Base-by-base conservation (phyloP, 2,329 filamentous ascomycete species). In the Cordyceps militaris region DNA sequence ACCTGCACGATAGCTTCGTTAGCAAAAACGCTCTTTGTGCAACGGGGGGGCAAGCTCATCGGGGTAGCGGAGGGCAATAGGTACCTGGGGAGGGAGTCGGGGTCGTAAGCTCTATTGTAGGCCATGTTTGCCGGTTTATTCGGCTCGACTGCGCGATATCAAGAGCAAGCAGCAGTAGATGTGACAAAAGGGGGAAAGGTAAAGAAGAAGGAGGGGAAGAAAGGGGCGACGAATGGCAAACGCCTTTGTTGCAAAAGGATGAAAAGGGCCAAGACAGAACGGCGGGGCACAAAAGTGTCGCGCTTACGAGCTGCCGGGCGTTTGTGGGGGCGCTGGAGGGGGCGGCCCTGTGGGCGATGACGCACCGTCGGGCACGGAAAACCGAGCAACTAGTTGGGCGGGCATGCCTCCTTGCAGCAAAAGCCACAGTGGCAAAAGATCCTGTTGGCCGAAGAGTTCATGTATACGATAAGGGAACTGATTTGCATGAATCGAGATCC, bases 91-190 rank as follows among this genome's bases (percentile, higher is more conserved):
- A 99, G 84, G 70, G 91, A 89, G 78, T 99, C 93, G 34, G 92
- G 92, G 73, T 99, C 96, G 77, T 91, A 94, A 57, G 87, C 84
- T 72, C 85, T 86, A 75, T 96, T 96, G 80, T 97, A 97, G 58
- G 93, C 93, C 93, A 97, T 97, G 61, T 70, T 73, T 63, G 59
- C 36, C 24, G 26, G 14, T 4, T 44, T 53, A 8, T n/a, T 48
- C 24, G 32, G 30, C 42, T 34, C 51, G 23, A 23, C 36, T 16
- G 4, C 24, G 36, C 36, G 36, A 42, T 13, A 19, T 19, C 14
- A 36, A 21, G 16, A 36, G n/a, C 13, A 53, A 19, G n/a, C 14
- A 38, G n/a, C 3, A 38, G 16, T 38, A 5, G 34, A 38, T 38
- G 14, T 16, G 34, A 38, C 34, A 38, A n/a, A 21, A 42, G 21